Conservation (phyloP, 257 asterid genomes). For the Solanum habrochaites region DNA sequence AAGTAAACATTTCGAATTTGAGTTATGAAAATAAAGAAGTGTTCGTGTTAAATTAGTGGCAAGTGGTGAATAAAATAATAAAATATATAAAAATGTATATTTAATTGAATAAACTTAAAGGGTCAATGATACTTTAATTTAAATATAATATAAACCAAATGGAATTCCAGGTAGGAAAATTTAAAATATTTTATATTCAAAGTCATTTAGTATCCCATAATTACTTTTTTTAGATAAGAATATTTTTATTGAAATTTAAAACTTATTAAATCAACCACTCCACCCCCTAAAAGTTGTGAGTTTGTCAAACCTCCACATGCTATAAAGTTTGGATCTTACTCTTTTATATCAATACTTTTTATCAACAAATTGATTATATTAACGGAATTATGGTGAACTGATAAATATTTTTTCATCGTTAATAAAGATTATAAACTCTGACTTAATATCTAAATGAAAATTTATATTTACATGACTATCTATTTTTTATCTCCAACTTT, state of each 20-base stretch:
- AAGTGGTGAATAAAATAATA: neutral
- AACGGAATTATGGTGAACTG: rapidly evolving
- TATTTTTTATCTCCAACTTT: too few species aligned
- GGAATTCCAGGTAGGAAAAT: constrained; percentile 35
- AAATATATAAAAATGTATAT: neutral
- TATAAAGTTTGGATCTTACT: constrained; percentile 1
- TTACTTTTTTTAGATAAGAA: constrained; percentile 1
- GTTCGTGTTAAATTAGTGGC: neutral
- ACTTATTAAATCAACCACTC: constrained; percentile 12
- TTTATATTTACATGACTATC: too few species aligned
- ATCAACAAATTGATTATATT: neutral
- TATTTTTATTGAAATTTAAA: neutral
- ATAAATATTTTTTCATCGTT: neutral
- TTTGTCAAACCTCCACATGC: constrained; percentile 49
- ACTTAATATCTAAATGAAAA: neutral
- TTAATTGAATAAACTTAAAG: neutral
- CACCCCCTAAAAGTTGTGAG: constrained; percentile 6
- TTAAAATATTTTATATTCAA: constrained; percentile 14
- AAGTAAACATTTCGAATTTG: rapidly evolving
- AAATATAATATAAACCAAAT: constrained; percentile 1
- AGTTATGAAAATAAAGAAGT: rapidly evolving
- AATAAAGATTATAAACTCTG: neutral
- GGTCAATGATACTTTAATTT: neutral
- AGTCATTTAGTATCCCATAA: constrained; percentile 6
- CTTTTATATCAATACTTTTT: neutral